Percentiles rank a stretch among this genome's conserved stretches.
phyloP scores from a whole-genome alignment of 805 yeast genomes.

The Candida krabiensis region DNA sequence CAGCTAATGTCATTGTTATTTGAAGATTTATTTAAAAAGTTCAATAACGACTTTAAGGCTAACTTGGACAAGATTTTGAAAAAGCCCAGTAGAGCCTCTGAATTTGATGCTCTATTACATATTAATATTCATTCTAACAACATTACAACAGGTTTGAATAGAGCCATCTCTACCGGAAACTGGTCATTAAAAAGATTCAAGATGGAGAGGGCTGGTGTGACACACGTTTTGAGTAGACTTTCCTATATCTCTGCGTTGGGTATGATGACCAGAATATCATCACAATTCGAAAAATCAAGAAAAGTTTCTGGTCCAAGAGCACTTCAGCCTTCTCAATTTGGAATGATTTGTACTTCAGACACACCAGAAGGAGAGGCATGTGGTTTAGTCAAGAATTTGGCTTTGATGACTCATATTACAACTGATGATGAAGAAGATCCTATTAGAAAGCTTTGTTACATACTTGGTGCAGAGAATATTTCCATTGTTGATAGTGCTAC shows the following conservation, averaged over 20 bases:
- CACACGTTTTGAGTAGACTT: slow-evolving; percentile 89
- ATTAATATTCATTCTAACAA: slow-evolving; percentile 90
- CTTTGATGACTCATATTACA: slow-evolving; percentile 97
- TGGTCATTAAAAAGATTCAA: slow-evolving; percentile 98
- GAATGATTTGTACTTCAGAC: slow-evolving; percentile 98
- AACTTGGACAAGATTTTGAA: slow-evolving; percentile 91
- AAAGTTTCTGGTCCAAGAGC: slow-evolving; percentile 99
- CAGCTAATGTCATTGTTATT: slow-evolving; percentile 92
- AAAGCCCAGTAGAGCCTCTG: slow-evolving; percentile 92
- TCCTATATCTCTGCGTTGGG: slow-evolving; percentile 95
- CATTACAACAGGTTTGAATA: slow-evolving; percentile 88
- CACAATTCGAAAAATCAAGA: slow-evolving; percentile 98
- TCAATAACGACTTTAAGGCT: slow-evolving; percentile 91
- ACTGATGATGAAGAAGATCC: slow-evolving; percentile 98
- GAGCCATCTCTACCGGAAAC: slow-evolving; percentile 98
- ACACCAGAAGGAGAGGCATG: slow-evolving; percentile 99
- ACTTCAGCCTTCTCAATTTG: slow-evolving; percentile 97
- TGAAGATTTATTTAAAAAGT: slow-evolving; percentile 96
- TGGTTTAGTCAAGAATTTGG: slow-evolving; percentile 95
- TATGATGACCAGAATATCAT: slow-evolving; percentile 99
- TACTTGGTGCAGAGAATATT: slow-evolving; percentile 89
- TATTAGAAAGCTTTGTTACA: slow-evolving; percentile 68
- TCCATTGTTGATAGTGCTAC: slow-evolving; percentile 78
- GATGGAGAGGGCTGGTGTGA: slow-evolving; percentile 99
- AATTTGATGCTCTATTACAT: slow-evolving; percentile 88